These are phyloP conservation scores for Metschnikowia dekortorum DNA, from an alignment of 805 yeast species.

Conservation along the genomic window DNA sequence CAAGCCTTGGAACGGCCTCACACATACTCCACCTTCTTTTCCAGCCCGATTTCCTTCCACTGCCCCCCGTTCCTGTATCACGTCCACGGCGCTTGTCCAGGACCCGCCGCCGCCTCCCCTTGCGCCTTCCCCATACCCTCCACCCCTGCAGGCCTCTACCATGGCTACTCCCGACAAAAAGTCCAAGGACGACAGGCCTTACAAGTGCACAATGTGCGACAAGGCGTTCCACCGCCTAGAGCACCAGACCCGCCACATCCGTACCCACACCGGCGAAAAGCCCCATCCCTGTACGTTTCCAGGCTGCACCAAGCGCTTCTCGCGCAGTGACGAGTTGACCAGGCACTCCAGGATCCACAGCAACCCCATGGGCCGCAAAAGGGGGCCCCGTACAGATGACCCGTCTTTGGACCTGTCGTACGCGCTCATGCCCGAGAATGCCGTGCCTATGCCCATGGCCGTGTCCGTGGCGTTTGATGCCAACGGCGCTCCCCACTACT, in stretches of 20 bases:
- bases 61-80: not conserved
- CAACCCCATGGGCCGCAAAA: slow-evolving; percentile 37
- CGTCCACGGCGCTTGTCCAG: not conserved
- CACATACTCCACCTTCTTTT: slow-evolving; percentile 1
- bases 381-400: slow-evolving; percentile 10
- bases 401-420: slow-evolving; percentile 5
- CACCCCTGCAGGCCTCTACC: not conserved
- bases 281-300: slow-evolving; percentile 84
- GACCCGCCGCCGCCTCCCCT: not conserved
- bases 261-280: slow-evolving; percentile 92
- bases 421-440: slow-evolving; percentile 6
- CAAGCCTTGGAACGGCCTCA: not conserved
- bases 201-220: slow-evolving; percentile 77
- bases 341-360: slow-evolving; percentile 80
- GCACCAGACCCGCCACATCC: slow-evolving; percentile 86
- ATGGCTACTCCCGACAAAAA: slow-evolving; percentile 7
- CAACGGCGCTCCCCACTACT: slow-evolving; percentile 29
- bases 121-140: not conserved
- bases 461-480: slow-evolving; percentile 30
- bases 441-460: slow-evolving; percentile 12
- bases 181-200: slow-evolving; percentile 51
- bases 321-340: slow-evolving; percentile 80
- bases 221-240: slow-evolving; percentile 86
- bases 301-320: slow-evolving; percentile 76
- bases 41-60: not conserved